phyloP scores from a whole-genome alignment of 306 rosid genomes.

The Acacia melanoxylon region DNA sequence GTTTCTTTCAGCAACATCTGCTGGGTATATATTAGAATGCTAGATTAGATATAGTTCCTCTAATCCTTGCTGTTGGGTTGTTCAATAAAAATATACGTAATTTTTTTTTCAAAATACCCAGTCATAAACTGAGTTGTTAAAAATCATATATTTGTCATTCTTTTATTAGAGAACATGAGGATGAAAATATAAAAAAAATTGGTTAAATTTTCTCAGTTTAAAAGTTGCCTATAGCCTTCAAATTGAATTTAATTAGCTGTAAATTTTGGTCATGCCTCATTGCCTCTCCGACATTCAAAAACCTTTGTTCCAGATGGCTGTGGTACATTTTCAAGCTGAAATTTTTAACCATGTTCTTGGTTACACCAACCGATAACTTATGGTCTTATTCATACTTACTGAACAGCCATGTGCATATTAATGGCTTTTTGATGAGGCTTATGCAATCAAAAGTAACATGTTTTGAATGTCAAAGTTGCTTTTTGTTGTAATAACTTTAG shows the following conservation, averaged over 20 bases:
- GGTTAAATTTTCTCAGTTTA: background rate
- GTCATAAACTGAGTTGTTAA: background rate
- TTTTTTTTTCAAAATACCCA: background rate
- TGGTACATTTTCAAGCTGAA: background rate
- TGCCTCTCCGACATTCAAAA: background rate
- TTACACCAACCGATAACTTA: background rate
- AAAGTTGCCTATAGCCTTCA: background rate
- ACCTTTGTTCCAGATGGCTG: background rate
- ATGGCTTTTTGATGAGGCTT: background rate
- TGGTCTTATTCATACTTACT: constrained; percentile 10
- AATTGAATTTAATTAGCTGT: background rate
- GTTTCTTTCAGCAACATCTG: background rate
- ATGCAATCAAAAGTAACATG: background rate
- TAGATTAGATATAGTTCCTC: background rate
- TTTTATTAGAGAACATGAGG: background rate
- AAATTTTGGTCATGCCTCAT: background rate
- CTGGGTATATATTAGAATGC: background rate
- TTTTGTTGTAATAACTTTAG: background rate
- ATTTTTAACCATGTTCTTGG: background rate
- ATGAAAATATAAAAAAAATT: background rate
- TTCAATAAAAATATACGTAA: background rate
- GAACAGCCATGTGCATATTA: background rate
- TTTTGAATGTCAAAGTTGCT: background rate
- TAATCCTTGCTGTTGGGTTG: background rate
- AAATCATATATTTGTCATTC: background rate